These are phyloP conservation scores for Penicillium bovifimosum DNA, from an alignment of 495 filamentous ascomycete genomes.

Conservation along the genomic window DNA sequence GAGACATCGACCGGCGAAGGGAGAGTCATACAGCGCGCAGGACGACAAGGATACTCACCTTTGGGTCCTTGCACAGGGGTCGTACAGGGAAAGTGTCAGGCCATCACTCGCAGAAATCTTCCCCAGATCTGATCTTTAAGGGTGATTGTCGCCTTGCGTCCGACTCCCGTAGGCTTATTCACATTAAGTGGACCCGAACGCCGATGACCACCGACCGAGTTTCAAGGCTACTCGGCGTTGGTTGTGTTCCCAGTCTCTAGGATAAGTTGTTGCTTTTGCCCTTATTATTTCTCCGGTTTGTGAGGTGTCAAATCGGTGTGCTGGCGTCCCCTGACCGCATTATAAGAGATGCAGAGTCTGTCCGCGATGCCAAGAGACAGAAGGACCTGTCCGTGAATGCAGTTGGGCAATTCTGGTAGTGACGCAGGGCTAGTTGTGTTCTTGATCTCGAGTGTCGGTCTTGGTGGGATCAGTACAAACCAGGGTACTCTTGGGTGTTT, in stretches of 20 bases:
- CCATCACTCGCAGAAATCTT: conserved; percentile 22
- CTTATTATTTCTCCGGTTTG: conserved; percentile 2
- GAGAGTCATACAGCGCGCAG: conserved; percentile 15
- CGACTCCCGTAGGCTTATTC: not conserved
- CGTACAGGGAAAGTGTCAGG: conserved; percentile 16
- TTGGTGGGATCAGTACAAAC: not conserved
- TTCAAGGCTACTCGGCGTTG: not conserved
- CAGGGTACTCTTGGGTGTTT: not conserved
- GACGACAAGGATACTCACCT: conserved; percentile 12
- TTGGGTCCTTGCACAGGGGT: conserved; percentile 17
- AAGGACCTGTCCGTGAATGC: not conserved
- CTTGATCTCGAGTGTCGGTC: not conserved
- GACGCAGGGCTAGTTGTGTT: conserved; percentile 5
- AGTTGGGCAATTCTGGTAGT: not conserved
- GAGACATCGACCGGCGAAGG: conserved; percentile 13
- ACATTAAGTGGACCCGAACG: not conserved
- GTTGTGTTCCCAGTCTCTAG: not conserved
- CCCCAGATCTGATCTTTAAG: conserved; percentile 9
- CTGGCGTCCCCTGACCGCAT: conserved; percentile 3
- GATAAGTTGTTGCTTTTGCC: not conserved
- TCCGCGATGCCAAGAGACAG: not conserved
- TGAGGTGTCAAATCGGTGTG: conserved; percentile 4
- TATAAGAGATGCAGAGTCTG: not conserved
- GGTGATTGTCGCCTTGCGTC: conserved; percentile 8
- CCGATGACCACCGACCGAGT: not conserved